phyloP scores from a whole-genome alignment of 2,329 filamentous ascomycete genomes.

The Pseudofabraea citricarpa region DNA sequence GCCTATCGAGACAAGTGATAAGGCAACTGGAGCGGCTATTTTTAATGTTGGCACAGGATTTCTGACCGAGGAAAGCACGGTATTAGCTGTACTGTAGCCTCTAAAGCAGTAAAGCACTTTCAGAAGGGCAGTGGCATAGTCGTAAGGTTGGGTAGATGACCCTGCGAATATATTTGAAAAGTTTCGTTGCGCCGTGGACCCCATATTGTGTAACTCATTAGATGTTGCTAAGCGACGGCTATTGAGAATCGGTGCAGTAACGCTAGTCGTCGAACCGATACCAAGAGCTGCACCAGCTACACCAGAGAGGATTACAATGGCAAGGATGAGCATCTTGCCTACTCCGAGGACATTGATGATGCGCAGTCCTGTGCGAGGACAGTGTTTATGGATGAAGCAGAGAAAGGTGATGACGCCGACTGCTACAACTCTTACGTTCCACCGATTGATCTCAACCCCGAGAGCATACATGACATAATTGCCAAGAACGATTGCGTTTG shows the following conservation, averaged over 20 bases:
- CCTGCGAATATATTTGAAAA: slow-evolving; percentile 35
- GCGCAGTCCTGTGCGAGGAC: slow-evolving; percentile 41
- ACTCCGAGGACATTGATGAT: slow-evolving; percentile 44
- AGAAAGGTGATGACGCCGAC: slow-evolving; percentile 40
- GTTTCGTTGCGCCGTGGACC: slow-evolving; percentile 32
- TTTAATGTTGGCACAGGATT: slow-evolving; percentile 54
- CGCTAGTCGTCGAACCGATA: slow-evolving; percentile 18
- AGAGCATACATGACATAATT: slow-evolving; percentile 45
- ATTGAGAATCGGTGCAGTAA: slow-evolving; percentile 9
- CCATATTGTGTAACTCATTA: slow-evolving; percentile 7
- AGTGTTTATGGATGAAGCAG: slow-evolving; percentile 41
- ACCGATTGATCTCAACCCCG: slow-evolving; percentile 34
- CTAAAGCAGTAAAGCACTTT: slow-evolving; percentile 53
- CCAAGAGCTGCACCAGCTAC: slow-evolving; percentile 32
- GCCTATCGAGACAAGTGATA: slow-evolving; percentile 46
- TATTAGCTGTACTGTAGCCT: slow-evolving; percentile 50
- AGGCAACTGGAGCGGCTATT: slow-evolving; percentile 49
- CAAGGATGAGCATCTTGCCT: slow-evolving; percentile 43
- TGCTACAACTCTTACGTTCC: slow-evolving; percentile 45
- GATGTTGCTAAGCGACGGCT: slow-evolving; percentile 18
- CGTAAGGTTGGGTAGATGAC: slow-evolving; percentile 35
- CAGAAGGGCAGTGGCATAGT: slow-evolving; percentile 45
- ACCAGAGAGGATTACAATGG: slow-evolving; percentile 40
- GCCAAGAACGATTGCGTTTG: slow-evolving; percentile 47
- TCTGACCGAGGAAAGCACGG: slow-evolving; percentile 51